Conservation (phyloP, 306 rosid genomes). For the Begonia loranthoides region DNA sequence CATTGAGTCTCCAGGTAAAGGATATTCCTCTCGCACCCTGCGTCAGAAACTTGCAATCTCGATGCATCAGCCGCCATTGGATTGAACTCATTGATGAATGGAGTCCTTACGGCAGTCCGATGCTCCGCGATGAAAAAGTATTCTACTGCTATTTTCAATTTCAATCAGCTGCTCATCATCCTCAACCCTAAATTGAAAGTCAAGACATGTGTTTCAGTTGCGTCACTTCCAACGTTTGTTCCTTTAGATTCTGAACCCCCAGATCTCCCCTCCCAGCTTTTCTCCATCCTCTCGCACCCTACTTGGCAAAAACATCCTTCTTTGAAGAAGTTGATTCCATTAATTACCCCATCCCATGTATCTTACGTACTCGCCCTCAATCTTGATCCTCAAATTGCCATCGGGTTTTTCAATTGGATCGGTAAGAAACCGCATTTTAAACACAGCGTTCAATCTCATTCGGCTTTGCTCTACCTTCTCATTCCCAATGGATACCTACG, state of each 20-base stretch:
- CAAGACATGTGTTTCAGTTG: conserved; percentile 26
- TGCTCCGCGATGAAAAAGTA: conserved; percentile 26
- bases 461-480: conserved; percentile 39
- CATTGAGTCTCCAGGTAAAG: too few relatives aligned
- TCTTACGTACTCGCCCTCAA: conserved; percentile 38
- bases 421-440: conserved; percentile 22
- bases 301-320: conserved; percentile 53
- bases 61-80: background rate
- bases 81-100: conserved; percentile 1
- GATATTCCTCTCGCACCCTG: too few relatives aligned
- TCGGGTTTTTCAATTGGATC: conserved; percentile 61
- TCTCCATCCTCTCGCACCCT: conserved; percentile 39
- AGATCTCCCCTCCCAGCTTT: conserved; percentile 36
- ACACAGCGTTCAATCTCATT: conserved; percentile 37
- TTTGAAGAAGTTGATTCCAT: conserved; percentile 28
- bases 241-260: conserved; percentile 4
- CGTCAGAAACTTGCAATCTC: background rate
- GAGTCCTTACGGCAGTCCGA: conserved; percentile 7
- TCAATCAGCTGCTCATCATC: conserved; percentile 11
- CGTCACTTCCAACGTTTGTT: conserved; percentile 17
- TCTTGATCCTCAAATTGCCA: conserved; percentile 48
- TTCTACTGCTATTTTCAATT: conserved; percentile 16
- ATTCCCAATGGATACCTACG: conserved; percentile 30
- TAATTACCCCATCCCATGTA: conserved; percentile 38
- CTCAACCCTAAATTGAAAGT: conserved; percentile 1